A percentile compares a stretch with the other conserved stretches of the same genome.
Evolutionary conservation across 768 basidiomycete genomes (phyloP).

Genomic region (Psilocybe tampanensis): DNA sequence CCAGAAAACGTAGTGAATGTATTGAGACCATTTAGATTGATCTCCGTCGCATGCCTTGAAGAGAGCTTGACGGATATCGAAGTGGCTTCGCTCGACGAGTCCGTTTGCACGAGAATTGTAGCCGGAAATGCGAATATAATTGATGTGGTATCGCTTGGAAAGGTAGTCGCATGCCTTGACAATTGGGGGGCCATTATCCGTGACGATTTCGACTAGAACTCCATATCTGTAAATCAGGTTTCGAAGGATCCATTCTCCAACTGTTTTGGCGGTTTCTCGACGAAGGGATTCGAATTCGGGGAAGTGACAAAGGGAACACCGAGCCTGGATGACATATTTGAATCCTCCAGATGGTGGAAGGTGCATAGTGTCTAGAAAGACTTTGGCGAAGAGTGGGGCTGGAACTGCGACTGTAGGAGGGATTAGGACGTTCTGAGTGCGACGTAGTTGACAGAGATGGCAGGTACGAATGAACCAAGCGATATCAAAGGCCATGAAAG

Average conservation of each 20-base stretch:
- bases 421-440: constrained; percentile 22
- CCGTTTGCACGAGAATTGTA: constrained; percentile 27
- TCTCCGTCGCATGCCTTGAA: constrained; percentile 36
- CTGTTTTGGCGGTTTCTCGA: constrained; percentile 26
- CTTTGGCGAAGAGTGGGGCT: constrained; percentile 32
- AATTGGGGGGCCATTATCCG: too few relatives aligned
- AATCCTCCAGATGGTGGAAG: constrained; percentile 35
- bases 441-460: constrained; percentile 29
- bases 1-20: constrained; percentile 32
- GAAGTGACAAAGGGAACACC: constrained; percentile 33
- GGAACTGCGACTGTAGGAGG: constrained; percentile 26
- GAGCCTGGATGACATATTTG: constrained; percentile 37
- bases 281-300: constrained; percentile 31
- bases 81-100: constrained; percentile 21
- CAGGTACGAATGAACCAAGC: constrained; percentile 29
- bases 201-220: constrained; percentile 27
- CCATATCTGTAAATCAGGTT: constrained; percentile 34
- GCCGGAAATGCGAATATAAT: constrained; percentile 26
- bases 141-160: constrained; percentile 15
- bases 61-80: constrained; percentile 33
- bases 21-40: constrained; percentile 30
- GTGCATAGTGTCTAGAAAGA: constrained; percentile 42
- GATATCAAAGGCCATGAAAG: constrained; percentile 21
- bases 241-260: constrained; percentile 33
- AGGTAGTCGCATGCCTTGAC: constrained; percentile 15